Conservation (phyloP, 2,329 filamentous ascomycete genomes). For the Exserohilum rostratum region DNA sequence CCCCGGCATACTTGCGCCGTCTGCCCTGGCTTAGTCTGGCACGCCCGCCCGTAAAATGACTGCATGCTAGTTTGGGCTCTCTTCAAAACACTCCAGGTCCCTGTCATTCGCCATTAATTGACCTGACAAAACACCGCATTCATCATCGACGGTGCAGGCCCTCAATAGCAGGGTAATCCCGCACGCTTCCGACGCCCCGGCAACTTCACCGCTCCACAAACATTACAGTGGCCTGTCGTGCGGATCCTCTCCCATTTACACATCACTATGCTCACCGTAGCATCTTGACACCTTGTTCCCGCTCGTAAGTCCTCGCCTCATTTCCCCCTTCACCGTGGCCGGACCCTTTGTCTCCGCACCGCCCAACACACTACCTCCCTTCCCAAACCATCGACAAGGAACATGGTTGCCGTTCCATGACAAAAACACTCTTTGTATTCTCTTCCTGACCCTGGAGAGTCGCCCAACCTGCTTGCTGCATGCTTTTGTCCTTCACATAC, state of each 20-base stretch:
- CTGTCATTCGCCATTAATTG: conserved; percentile 30
- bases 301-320: conserved; percentile 45
- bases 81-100: conserved; percentile 39
- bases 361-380: conserved; percentile 30
- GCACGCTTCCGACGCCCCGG: conserved; percentile 38
- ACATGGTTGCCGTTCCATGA: conserved; percentile 40
- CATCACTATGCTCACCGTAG: conserved; percentile 30
- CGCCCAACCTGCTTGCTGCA: conserved; percentile 32
- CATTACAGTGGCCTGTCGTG: conserved; percentile 30
- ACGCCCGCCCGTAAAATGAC: conserved; percentile 21
- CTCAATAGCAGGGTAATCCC: conserved; percentile 38
- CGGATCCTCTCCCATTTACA: conserved; percentile 30
- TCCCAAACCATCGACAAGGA: conserved; percentile 41
- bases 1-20: conserved; percentile 22
- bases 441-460: conserved; percentile 39
- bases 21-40: conserved; percentile 26
- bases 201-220: conserved; percentile 37
- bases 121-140: conserved; percentile 27
- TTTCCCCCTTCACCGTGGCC: conserved; percentile 34
- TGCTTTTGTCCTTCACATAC: conserved; percentile 20
- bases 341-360: conserved; percentile 41
- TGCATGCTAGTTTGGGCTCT: conserved; percentile 24
- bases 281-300: conserved; percentile 29
- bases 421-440: conserved; percentile 44
- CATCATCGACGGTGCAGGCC: conserved; percentile 35